Conservation (phyloP, 192 early-diverging fungal species). For the Rhizoclosmatium globosum region DNA sequence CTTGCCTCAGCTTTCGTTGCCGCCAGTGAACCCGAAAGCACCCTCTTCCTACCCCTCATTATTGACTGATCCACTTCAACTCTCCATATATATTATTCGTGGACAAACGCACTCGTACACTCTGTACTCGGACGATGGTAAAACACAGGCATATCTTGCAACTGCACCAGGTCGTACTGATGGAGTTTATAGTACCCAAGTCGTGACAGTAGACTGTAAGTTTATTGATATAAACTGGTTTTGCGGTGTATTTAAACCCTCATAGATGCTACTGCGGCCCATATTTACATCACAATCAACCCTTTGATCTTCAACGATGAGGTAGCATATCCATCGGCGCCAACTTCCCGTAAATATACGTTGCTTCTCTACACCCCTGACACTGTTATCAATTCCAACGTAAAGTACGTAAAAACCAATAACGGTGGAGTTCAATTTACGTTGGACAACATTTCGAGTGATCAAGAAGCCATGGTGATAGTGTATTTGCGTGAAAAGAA, state of each 20-base stretch:
- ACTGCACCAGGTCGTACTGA: neutral
- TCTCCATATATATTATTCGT: neutral
- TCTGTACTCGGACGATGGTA: conserved; percentile 19
- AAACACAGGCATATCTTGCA: neutral
- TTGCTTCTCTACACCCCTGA: neutral
- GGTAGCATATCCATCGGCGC: neutral
- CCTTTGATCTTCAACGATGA: neutral
- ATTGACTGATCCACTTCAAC: neutral
- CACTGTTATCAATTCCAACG: neutral
- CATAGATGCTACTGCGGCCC: neutral
- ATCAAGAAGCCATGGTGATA: conserved; percentile 4
- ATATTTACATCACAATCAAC: conserved; percentile 16
- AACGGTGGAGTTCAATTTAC: neutral
- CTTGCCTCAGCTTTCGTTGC: neutral
- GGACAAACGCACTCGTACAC: neutral
- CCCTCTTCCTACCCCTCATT: neutral
- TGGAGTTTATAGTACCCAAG: conserved; percentile 8
- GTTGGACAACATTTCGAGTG: neutral
- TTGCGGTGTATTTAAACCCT: too few relatives aligned
- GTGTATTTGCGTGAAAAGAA: neutral
- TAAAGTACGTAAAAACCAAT: neutral
- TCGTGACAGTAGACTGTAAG: neutral
- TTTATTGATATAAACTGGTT: too few relatives aligned
- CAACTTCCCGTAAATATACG: neutral
- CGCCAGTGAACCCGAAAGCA: neutral